Base-by-base conservation (phyloP, 192 early-diverging fungal species). In the Coemansia sp. region DNA sequence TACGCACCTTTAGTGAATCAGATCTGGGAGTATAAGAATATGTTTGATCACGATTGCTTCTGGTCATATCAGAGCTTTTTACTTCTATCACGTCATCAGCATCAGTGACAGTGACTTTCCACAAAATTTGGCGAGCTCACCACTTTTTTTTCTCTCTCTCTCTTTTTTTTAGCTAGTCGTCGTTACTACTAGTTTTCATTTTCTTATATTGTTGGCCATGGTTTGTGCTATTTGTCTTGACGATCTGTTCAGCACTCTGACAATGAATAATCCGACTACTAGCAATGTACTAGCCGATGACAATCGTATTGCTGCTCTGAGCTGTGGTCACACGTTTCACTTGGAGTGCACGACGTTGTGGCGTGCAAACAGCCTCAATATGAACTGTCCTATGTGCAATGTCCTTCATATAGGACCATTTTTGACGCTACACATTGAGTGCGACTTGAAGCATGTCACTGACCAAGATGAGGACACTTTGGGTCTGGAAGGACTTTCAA, bases 381-480 rank as follows among this genome's bases (percentile, higher is more conserved):
- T 10, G 22, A 58, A 58, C 27, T 58, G 55, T 2, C 55, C 55
- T 22, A 58, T 58, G 55, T 58, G 55, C 29, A 58, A 58, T 17
- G 29, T 58, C 10, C 6, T 6, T 6, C 55, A 58, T 17, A 17
- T 13, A 0, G 55, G 55, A 17, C 13, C 55, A 17, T 6, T 34
- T 17, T 15, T 58, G 29, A 7, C 29, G 1, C 55, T 58, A 13
- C 55, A 58, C 29, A 58, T 58, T 17, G 55, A 58, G 55, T 58
- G 55, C 55, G 55, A 58, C 29, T 32, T 58, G 15, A 31, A 32
- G 5, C 55, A 58, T 29, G 55, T n/a, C 6, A 6, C 31, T 2
- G 27, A 31, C 55, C 27, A 7, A 6, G 29, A 19, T 7, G 5
- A 17, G 13, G 29, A 4, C 55, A 17, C 5, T 19, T 5, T 58